Evolutionary conservation across 768 basidiomycete genomes (phyloP), one percentile per base, ranked within the genome.

Genomic region (Tulasnella sp.): DNA sequence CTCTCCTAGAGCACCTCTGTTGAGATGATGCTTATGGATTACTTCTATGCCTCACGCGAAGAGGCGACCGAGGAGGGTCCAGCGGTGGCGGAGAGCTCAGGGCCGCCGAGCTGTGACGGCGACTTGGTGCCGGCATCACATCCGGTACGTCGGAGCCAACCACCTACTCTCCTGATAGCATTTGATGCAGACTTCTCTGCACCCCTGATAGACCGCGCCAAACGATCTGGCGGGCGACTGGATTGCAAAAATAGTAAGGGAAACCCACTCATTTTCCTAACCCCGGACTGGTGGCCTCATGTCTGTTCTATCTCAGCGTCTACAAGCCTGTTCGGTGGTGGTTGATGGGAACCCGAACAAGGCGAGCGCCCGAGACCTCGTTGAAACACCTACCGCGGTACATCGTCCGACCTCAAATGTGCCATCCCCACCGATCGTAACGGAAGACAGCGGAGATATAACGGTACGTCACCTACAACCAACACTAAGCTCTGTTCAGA

Each of bases 291-390:
- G 31, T 14, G 60, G 60, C 60, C 60, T 64, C n/a, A 50, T 50
- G 48, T 50, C 16, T 22, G 22, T 50, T 50, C 22, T 1, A 22
- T 50, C 60, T 64, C 60, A 64, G 60, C 60, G 60, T 28, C n/a
- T 64, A 28, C 20, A 64, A 64, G 60, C 60, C 60, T 31, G n/a
- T 28, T 31, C 60, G 60, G 60, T 31, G 60, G 60, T 7, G 11
- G 60, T 64, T 16, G n/a, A 64, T 64, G 60, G 60, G 60, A 64
- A 64, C 60, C 60, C 60, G 60, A n/a, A 24, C 60, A 28, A n/a
- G 60, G n/a, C 5, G 31, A 28, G 60, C 60, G 60, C 60, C 24
- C 60, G 22, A n/a, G 12, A 64, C 20, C 60, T 64, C 24, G 60
- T 28, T 31, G 60, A 7, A 12, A 31, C 60, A 28, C 22, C 60